Conservation (phyloP, 2,329 filamentous ascomycete genomes). For the Neofusicoccum sp. region DNA sequence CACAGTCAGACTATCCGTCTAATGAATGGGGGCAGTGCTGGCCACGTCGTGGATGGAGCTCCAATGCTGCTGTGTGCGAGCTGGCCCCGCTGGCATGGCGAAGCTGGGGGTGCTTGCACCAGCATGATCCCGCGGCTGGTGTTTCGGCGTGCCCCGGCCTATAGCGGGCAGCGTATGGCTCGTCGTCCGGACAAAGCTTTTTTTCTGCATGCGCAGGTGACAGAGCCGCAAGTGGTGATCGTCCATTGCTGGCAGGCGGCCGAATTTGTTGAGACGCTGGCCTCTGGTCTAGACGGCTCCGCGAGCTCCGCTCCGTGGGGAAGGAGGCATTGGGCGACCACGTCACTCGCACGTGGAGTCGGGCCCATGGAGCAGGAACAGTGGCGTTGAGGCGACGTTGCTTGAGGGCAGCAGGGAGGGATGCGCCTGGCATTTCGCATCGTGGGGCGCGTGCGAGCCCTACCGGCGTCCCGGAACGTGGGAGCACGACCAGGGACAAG, state of each 20-base stretch:
- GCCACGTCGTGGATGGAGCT: neutral
- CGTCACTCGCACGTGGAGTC: constrained; percentile 9
- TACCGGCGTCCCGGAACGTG: neutral
- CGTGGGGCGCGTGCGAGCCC: neutral
- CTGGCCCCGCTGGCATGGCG: neutral
- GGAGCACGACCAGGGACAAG: constrained; percentile 9
- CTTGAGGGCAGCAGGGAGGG: neutral
- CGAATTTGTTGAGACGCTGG: neutral
- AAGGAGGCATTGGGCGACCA: neutral
- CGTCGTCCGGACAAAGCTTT: neutral
- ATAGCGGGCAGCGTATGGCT: neutral
- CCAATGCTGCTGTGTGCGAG: neutral
- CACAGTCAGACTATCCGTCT: neutral
- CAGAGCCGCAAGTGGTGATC: constrained; percentile 7
- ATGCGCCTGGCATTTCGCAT: neutral
- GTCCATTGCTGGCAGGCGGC: neutral
- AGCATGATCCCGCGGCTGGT: neutral
- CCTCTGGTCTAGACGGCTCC: neutral
- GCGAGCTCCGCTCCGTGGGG: neutral
- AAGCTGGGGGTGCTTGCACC: neutral
- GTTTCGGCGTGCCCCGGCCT: neutral
- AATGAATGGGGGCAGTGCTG: neutral
- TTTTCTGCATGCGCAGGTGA: neutral
- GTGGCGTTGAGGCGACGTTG: constrained; percentile 4
- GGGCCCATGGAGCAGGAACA: neutral